Conservation (phyloP, 2,329 filamentous ascomycete genomes). For the Cladorrhinum sp. region DNA sequence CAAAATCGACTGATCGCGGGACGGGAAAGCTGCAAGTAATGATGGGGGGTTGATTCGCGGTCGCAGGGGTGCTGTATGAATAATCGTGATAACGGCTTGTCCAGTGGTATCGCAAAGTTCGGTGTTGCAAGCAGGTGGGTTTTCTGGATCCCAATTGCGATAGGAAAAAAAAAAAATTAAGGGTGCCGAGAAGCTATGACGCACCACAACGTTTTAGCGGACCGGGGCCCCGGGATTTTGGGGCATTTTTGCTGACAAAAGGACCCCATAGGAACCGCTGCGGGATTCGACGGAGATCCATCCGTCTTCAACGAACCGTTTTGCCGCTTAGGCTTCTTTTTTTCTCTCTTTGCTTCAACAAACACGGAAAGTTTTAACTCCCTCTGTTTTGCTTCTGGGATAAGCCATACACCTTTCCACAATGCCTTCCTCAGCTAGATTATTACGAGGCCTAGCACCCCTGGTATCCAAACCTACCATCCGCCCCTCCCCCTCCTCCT, state of each 20-base stretch:
- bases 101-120: slow-evolving; percentile 14
- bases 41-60: background rate
- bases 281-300: background rate
- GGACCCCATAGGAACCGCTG: background rate
- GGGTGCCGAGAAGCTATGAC: slow-evolving; percentile 25
- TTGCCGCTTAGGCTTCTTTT: background rate
- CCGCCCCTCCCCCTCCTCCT: slow-evolving; percentile 11
- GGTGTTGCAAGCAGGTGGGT: background rate
- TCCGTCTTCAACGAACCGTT: background rate
- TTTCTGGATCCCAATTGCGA: background rate
- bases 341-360: slow-evolving; percentile 1
- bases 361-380: no score
- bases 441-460: slow-evolving; percentile 27
- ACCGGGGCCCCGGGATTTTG: background rate
- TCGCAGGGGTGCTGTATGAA: background rate
- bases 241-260: background rate
- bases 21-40: slow-evolving; percentile 13
- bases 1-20: background rate
- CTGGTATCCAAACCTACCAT: slow-evolving; percentile 16
- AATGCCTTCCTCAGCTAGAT: slow-evolving; percentile 29
- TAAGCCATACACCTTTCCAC: background rate
- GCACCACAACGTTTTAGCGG: slow-evolving; percentile 18
- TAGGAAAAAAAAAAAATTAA: slow-evolving; percentile 18
- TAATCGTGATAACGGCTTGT: background rate
- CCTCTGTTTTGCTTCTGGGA: background rate